phyloP scores from a whole-genome alignment of 2,329 filamentous ascomycete species.

The Diplodia mutila region DNA sequence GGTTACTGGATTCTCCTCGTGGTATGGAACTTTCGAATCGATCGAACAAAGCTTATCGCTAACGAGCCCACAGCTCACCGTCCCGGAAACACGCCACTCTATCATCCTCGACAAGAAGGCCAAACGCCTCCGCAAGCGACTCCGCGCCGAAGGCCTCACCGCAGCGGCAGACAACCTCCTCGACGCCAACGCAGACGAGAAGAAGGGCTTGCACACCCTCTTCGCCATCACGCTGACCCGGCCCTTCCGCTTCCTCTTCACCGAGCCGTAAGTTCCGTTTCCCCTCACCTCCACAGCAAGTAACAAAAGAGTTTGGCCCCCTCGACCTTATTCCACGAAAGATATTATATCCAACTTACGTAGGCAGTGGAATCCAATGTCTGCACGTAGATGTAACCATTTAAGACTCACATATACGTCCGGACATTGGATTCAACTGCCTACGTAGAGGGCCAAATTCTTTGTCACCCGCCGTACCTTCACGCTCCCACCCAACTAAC shows the following conservation, averaged over 20 bases:
- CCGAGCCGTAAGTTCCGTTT: slow-evolving; percentile 25
- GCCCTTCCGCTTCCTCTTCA: slow-evolving; percentile 30
- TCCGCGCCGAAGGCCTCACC: slow-evolving; percentile 49
- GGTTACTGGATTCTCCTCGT: slow-evolving; percentile 34
- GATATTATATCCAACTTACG: too few relatives aligned
- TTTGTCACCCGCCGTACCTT: too few relatives aligned
- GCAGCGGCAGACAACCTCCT: slow-evolving; percentile 11
- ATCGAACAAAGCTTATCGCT: slow-evolving; percentile 25
- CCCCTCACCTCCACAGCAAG: too few relatives aligned
- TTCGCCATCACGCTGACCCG: slow-evolving; percentile 30
- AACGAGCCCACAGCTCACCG: slow-evolving; percentile 27
- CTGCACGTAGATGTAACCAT: too few relatives aligned
- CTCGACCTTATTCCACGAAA: too few relatives aligned
- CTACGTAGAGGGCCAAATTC: too few relatives aligned
- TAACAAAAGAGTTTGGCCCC: too few relatives aligned
- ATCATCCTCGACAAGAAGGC: slow-evolving; percentile 51
- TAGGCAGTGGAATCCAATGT: too few relatives aligned
- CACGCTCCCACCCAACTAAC: not conserved
- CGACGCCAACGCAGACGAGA: slow-evolving; percentile 22
- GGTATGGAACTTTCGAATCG: not conserved
- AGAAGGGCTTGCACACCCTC: slow-evolving; percentile 25
- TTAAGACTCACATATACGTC: too few relatives aligned
- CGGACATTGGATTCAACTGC: too few relatives aligned
- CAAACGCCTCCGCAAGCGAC: slow-evolving; percentile 36
- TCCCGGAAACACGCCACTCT: slow-evolving; percentile 37